These are phyloP conservation scores for Dactylonectria macrodidyma DNA, from an alignment of 2,329 filamentous ascomycete species.

Conservation along the genomic window DNA sequence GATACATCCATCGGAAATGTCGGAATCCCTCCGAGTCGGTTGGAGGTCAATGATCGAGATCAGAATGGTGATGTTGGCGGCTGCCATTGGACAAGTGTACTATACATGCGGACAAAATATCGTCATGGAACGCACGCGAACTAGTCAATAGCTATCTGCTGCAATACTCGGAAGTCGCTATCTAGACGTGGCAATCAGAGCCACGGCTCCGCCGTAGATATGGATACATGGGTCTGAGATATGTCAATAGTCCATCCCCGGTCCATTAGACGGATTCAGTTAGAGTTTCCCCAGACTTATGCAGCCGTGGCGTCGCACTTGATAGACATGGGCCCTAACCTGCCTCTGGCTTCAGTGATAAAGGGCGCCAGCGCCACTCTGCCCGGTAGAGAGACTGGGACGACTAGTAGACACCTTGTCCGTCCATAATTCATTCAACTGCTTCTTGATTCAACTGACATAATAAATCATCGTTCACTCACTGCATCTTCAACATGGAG, in stretches of 20 bases:
- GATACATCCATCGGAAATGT: neutral
- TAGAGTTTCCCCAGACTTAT: slow-evolving; percentile 8
- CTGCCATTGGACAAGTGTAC: neutral
- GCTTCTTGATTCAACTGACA: neutral
- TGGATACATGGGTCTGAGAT: neutral
- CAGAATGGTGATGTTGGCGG: neutral
- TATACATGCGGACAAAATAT: neutral
- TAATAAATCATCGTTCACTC: neutral
- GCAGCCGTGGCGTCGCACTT: neutral
- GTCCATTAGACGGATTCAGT: neutral
- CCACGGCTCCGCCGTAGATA: neutral
- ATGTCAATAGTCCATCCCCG: neutral
- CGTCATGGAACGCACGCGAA: neutral
- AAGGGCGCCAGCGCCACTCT: neutral
- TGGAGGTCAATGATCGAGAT: too few relatives aligned
- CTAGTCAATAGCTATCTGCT: neutral
- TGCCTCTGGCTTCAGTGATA: neutral
- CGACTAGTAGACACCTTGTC: too few relatives aligned
- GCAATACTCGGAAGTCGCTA: neutral
- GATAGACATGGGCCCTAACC: neutral
- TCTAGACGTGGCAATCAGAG: neutral
- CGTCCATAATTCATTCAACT: neutral
- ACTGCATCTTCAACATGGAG: neutral
- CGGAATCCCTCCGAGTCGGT: neutral
- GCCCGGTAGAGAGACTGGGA: neutral